Base-by-base conservation (phyloP, 2,329 filamentous ascomycete species). In the Arthrobotrys entomopaga region DNA sequence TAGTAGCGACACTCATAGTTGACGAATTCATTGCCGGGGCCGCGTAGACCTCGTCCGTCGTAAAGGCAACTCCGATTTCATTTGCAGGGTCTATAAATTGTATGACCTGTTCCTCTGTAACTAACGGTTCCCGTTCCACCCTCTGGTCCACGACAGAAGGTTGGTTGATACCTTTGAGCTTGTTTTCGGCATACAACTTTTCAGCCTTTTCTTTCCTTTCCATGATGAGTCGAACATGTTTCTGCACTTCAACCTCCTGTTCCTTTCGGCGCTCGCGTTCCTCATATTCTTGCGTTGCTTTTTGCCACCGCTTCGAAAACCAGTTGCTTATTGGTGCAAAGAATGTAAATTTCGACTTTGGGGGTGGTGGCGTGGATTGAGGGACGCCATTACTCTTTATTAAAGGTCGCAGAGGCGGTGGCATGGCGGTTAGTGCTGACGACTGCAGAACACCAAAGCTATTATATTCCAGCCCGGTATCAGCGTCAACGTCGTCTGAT, bases 241-340 rank as follows among this genome's bases (percentile, higher is more conserved):
- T 54, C 16, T 65, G 54, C 6, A 73, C 61, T 29, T 73, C 69
- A 6, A 52, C 42, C 46, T 73, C 69, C 11, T 73, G 61, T n/a
- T 52, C 40, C 42, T 73, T 73, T 49, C 53, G 52, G n/a, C 61
- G 43, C 15, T 73, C 69, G 1, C 69, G 69, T 26, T 73, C 69
- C 46, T 73, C 69, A 34, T 73, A 73, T 42, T 73, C 69, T 46
- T 73, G 69, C 1, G 61, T 66, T 15, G 69, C 69, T 29, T 66
- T 73, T 26, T 73, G 69, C 69, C 69, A 73, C 26, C 69, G 42
- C 42, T 65, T 67, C n/a, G 70, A 67, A 48, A 75, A 75, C 63
- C 70, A 69, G 49, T 67, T 67, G 58, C 65, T 75, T 24, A 69
- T 69, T 3, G 70, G 70, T 13, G 70, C 63, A 43, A 69, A 69